Conservation (phyloP, 179 eudicot species). For the Corrigiola litoralis region DNA sequence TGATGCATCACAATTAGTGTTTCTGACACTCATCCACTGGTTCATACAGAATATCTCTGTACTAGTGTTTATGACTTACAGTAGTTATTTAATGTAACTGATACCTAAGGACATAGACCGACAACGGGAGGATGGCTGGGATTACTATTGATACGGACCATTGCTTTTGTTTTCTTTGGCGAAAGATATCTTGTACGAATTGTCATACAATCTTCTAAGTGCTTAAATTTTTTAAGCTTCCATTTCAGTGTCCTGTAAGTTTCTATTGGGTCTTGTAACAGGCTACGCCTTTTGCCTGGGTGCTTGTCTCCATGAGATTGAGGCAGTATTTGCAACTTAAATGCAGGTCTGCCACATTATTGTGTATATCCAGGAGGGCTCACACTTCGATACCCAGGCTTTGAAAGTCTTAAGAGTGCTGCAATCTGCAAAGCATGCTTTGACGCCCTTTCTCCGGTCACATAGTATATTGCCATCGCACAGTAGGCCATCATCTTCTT, state of each 20-base stretch:
- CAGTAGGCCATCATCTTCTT: slow-evolving; percentile 49
- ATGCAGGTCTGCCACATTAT: slow-evolving; percentile 93
- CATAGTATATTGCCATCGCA: slow-evolving; percentile 33
- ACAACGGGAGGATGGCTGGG: too few relatives aligned
- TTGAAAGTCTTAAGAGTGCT: slow-evolving; percentile 63
- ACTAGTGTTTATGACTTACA: too few relatives aligned
- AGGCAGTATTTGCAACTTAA: slow-evolving; percentile 7
- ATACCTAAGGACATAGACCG: too few relatives aligned
- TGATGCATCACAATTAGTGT: too few relatives aligned
- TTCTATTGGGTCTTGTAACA: neutral
- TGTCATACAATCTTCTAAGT: too few relatives aligned
- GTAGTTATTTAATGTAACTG: too few relatives aligned
- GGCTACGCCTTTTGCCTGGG: slow-evolving; percentile 2
- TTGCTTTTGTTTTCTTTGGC: too few relatives aligned
- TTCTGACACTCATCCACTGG: too few relatives aligned
- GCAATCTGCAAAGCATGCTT: slow-evolving; percentile 83
- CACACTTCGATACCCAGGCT: slow-evolving; percentile 62
- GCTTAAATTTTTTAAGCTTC: neutral
- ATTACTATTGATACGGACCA: too few relatives aligned
- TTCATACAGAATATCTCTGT: too few relatives aligned
- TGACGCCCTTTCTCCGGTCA: slow-evolving; percentile 55
- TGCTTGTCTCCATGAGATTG: slow-evolving; percentile 6
- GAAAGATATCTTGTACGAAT: too few relatives aligned
- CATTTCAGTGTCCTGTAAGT: neutral
- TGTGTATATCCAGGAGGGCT: slow-evolving; percentile 72